Base-by-base conservation (phyloP, 768 basidiomycete species). In the Jaapia argillacea region DNA sequence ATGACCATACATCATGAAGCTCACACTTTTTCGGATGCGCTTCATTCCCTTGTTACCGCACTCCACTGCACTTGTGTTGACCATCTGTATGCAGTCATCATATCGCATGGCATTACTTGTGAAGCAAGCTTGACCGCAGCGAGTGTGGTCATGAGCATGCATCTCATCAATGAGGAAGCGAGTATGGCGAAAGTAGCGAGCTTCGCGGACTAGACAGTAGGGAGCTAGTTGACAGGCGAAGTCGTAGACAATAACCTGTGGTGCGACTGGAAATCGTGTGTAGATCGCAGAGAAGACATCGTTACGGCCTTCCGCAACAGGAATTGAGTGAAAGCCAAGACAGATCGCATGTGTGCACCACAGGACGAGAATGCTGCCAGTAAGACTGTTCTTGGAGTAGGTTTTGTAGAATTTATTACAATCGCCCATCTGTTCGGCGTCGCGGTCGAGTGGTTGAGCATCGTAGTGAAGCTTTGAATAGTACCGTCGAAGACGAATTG, bases 231-330 rank as follows among this genome's bases (percentile, higher is more conserved):
- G 54, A 48, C 61, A 64, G 2, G 61, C 59, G 42, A 61, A 62
- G 45, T 63, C 59, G 40, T 64, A 62, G 10, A 64, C 46, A 3
- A 65, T 44, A 4, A 47, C 36, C 21, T 54, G 47, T 7, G 60
- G 64, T 1, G 62, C 54, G n/a, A 24, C 54, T 7, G 47, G 37
- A 58, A 59, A 66, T 1, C 50, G 49, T 1, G 65, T 68, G 12
- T 63, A 49, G 1, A 68, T 49, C 1, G 67, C 65, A 2, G 60
- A 65, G 43, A 68, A 68, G 0, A 67, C 62, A 48, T 67, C 61
- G 43, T 68, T 66, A 1, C 60, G 36, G 4, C 66, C 65, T 47
- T 67, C 66, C 1, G 53, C 58, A 7, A 48, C 36, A 0, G 63
- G 66, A 18, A 66, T 68, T 41, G 45, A 43, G 20, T 49, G 48